Evolutionary conservation across 73 alveolate genomes (phyloP).

Genomic region (Stentor roeselii): DNA sequence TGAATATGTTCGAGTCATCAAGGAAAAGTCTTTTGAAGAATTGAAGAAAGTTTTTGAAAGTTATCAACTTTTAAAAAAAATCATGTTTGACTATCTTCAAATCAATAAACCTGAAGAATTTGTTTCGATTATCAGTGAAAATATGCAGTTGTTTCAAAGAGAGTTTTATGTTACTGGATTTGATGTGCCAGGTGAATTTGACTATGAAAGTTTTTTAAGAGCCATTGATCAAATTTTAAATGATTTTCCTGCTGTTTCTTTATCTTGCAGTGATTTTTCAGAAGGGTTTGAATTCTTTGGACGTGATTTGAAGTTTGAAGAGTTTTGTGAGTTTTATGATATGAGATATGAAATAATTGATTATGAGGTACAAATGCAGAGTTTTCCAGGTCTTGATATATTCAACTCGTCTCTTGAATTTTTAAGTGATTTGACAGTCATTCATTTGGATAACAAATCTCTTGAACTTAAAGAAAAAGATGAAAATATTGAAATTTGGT

Average conservation of each 20-base stretch:
- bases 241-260: neutral
- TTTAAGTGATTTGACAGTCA: neutral
- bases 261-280: neutral
- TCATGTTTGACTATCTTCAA: neutral
- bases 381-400: neutral
- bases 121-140: neutral
- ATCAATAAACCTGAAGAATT: neutral
- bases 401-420: neutral
- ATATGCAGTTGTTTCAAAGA: neutral
- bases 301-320: neutral
- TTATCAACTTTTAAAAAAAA: neutral
- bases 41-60: neutral
- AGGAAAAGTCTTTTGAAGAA: neutral
- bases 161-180: slow-evolving; percentile 3
- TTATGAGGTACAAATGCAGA: neutral
- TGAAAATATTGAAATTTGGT: neutral
- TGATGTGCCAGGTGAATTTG: neutral
- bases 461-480: neutral
- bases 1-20: neutral
- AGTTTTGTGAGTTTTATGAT: neutral
- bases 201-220: too few relatives aligned
- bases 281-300: neutral
- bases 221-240: neutral
- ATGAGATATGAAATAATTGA: neutral
- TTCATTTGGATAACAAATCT: neutral